Conservation (phyloP, 176 grass and related monocot genomes). For the Oryza longistaminata region DNA sequence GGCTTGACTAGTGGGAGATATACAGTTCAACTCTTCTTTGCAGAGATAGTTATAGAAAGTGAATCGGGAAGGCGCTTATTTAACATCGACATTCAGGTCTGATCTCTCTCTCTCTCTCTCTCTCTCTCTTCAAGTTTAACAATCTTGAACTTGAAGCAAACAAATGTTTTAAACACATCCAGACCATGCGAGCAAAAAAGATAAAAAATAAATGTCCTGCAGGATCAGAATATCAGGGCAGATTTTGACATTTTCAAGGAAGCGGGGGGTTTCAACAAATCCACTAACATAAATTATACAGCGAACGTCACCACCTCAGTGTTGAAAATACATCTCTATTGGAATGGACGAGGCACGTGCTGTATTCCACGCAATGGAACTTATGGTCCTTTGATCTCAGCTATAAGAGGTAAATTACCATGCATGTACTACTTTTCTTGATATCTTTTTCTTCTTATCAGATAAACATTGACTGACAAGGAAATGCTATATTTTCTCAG, state of each 20-base stretch:
- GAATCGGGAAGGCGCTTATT: constrained; percentile 45
- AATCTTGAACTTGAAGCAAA: neutral
- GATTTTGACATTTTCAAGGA: constrained; percentile 49
- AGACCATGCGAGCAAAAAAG: neutral
- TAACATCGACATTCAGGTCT: constrained; percentile 65
- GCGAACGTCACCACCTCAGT: constrained; percentile 6
- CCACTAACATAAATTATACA: constrained; percentile 30
- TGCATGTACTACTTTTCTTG: neutral
- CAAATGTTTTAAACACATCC: neutral
- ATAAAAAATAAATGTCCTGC: neutral
- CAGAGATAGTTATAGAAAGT: constrained; percentile 56
- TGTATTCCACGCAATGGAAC: constrained; percentile 49
- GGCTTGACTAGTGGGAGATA: constrained; percentile 46
- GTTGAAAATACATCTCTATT: constrained; percentile 58
- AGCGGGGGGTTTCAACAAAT: constrained; percentile 7
- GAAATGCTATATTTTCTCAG: constrained; percentile 19
- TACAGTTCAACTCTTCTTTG: constrained; percentile 51
- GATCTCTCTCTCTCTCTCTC: neutral
- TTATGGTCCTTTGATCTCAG: constrained; percentile 65
- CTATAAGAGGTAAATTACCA: constrained; percentile 41
- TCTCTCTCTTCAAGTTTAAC: neutral
- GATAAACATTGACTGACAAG: neutral
- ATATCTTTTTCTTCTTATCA: neutral
- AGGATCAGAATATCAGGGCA: constrained; percentile 30
- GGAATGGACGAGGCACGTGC: constrained; percentile 58